Base-by-base conservation (phyloP, 805 yeast species). In the Ascoidea rubescens region DNA sequence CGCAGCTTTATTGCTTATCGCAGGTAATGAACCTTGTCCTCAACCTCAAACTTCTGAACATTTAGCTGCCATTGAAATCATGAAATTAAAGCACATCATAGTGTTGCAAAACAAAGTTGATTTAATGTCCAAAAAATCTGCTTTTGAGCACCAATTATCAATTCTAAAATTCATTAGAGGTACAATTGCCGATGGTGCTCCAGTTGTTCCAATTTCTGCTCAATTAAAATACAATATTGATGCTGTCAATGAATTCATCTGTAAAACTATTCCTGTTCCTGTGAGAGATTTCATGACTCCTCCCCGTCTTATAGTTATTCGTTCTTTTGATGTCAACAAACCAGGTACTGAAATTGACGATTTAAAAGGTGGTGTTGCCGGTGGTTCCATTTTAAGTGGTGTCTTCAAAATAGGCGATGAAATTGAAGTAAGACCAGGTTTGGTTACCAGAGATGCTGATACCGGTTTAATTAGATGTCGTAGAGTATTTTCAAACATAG, bases 21-120 rank as follows among this genome's bases (percentile, higher is more conserved):
- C 99, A 32, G 99, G 98, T 71, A 93, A 93, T 68, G 99, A 93
- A 77, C 81, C 96, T 52, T 93, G 99, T 76, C 99, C 99, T 56
- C 99, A 93, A 75, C 99, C 99, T 47, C 99, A 93, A 75, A 93
- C 99, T 16, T 85, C 96, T 12, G 99, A 93, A 74, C 99, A 93
- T 76, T 79, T 93, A 72, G 99, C 99, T 50, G 99, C 99, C 57
- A 93, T 93, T 64, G 99, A 93, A 75, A 93, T 95, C 69, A 93
- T 93, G 99, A 91, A 91, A 67, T 82, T 93, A 71, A 86, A 89
- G 64, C 98, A 93, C 67, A 96, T 93, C 55, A 87, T 93, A 59
- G 91, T 93, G 61, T 75, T 93, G 65, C 99, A 93, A 71, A 93
- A 93, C 72, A 93, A 93, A 74, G 99, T 95, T 54, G 99, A 93